phyloP scores from a whole-genome alignment of 352 stramenopile species.

The Globisporangium nodosum region DNA sequence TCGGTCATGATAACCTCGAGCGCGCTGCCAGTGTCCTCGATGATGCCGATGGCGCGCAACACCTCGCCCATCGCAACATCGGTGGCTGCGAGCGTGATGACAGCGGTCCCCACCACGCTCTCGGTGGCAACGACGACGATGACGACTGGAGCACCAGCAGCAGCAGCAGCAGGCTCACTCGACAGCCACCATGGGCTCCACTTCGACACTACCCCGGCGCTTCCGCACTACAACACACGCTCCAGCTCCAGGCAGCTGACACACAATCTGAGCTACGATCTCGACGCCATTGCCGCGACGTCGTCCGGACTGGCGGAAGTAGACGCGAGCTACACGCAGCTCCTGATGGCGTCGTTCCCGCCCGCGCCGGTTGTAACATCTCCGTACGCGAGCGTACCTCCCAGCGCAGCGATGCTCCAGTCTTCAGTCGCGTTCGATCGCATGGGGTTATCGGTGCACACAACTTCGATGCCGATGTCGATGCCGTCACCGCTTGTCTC shows the following conservation, averaged over 20 bases:
- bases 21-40: neutral
- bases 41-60: constrained; percentile 3
- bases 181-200: neutral
- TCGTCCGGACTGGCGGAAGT: neutral
- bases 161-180: neutral
- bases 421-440: neutral
- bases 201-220: neutral
- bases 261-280: neutral
- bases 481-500: constrained; percentile 9
- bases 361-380: neutral
- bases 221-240: constrained; percentile 1
- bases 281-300: neutral
- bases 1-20: constrained; percentile 13
- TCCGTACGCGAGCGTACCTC: neutral
- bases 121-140: neutral
- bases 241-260: neutral
- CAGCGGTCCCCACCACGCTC: constrained; percentile 1
- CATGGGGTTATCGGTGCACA: neutral
- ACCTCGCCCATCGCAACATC: constrained; percentile 5
- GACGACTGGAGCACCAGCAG: neutral
- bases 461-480: neutral
- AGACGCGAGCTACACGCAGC: constrained; percentile 6
- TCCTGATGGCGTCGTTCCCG: constrained; percentile 11
- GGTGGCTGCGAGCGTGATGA: neutral
- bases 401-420: neutral